Conservation (phyloP, 1,284 basidiomycete species). For the Leccinum subrobustum region DNA sequence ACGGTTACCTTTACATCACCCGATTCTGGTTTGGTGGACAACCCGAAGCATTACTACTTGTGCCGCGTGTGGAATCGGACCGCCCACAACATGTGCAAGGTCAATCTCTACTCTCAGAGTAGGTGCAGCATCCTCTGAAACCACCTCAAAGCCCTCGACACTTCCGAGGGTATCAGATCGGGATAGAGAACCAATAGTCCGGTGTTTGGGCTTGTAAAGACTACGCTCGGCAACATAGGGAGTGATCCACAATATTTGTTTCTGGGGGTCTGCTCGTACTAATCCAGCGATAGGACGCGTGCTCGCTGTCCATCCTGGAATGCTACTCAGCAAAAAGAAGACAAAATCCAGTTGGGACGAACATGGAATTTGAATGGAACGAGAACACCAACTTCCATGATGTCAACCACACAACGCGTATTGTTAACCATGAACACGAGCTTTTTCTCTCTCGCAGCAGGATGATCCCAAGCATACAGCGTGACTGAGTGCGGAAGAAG, state of each 20-base stretch:
- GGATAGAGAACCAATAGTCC: constrained; percentile 46
- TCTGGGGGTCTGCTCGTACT: constrained; percentile 86
- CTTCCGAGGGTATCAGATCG: constrained; percentile 73
- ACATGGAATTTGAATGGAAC: constrained; percentile 87
- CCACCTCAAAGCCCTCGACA: constrained; percentile 84
- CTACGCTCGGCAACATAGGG: constrained; percentile 87
- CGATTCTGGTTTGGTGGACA: background rate
- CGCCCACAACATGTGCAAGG: constrained; percentile 17
- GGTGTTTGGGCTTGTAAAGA: constrained; percentile 82
- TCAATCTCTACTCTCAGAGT: constrained; percentile 52
- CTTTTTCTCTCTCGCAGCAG: constrained; percentile 83
- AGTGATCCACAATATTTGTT: constrained; percentile 86
- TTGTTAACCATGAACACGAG: constrained; percentile 70
- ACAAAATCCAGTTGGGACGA: constrained; percentile 29
- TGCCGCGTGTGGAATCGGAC: constrained; percentile 22
- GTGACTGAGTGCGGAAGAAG: constrained; percentile 47
- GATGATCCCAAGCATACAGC: constrained; percentile 94
- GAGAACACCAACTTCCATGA: constrained; percentile 95
- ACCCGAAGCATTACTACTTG: constrained; percentile 18
- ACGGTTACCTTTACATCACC: constrained; percentile 10
- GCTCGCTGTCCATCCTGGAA: constrained; percentile 51
- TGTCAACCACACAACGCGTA: constrained; percentile 77
- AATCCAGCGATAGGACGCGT: constrained; percentile 80
- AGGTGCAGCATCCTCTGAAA: constrained; percentile 75
- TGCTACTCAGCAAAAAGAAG: constrained; percentile 7